phyloP scores from a whole-genome alignment of 2,329 filamentous ascomycete species.

The Hyphodiscus sp. region DNA sequence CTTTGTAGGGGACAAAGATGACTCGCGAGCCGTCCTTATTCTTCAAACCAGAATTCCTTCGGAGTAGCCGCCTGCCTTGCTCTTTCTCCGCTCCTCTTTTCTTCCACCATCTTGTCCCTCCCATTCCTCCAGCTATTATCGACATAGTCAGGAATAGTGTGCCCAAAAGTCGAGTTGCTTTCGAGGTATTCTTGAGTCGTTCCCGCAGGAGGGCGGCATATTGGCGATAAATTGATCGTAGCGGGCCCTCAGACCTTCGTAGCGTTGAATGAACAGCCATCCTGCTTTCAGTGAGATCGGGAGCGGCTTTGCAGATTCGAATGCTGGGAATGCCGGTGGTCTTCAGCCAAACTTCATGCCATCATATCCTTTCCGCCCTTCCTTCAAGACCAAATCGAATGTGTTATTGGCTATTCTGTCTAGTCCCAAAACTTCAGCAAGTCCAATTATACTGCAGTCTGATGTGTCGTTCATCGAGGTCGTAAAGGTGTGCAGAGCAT shows the following conservation, averaged over 20 bases:
- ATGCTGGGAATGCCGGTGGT: neutral
- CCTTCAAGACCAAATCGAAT: neutral
- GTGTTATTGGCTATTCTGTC: neutral
- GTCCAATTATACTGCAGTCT: neutral
- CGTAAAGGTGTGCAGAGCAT: neutral
- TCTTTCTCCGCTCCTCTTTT: slow-evolving; percentile 70
- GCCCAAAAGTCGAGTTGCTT: slow-evolving; percentile 65
- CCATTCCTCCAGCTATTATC: slow-evolving; percentile 73
- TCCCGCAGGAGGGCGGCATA: slow-evolving; percentile 48
- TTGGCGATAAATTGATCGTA: slow-evolving; percentile 56
- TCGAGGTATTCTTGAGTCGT: slow-evolving; percentile 58
- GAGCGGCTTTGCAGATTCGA: slow-evolving; percentile 1
- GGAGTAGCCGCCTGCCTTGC: slow-evolving; percentile 72
- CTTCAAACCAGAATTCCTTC: slow-evolving; percentile 86
- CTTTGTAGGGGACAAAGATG: slow-evolving; percentile 90
- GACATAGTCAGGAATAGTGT: slow-evolving; percentile 69
- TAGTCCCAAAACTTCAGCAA: neutral
- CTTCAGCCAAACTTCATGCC: slow-evolving; percentile 11
- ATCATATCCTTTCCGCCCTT: neutral
- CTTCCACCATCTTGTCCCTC: slow-evolving; percentile 71
- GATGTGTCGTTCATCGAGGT: neutral
- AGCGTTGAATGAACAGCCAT: slow-evolving; percentile 92
- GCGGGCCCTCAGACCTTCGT: slow-evolving; percentile 59
- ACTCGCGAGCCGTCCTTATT: slow-evolving; percentile 93
- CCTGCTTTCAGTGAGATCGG: slow-evolving; percentile 1